Evolutionary conservation across 1,139 yeast species (phyloP).

Genomic region (Yamadazyma oceani): DNA sequence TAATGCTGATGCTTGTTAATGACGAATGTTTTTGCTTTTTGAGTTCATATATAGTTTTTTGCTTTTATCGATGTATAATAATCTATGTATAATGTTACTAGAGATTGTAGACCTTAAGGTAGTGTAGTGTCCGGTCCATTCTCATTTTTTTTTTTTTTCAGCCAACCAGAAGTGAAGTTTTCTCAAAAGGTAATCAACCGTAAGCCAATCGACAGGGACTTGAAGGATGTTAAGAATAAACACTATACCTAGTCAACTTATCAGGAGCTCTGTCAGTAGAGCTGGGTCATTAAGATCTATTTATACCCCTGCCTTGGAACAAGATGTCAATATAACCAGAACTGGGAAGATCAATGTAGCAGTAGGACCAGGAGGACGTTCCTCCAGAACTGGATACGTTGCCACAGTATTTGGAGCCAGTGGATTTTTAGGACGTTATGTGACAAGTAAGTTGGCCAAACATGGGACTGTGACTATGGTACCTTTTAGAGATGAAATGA

Average conservation of each 20-base stretch:
- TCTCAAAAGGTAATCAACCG: conserved; percentile 15
- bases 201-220: conserved; percentile 1
- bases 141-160: conserved; percentile 8
- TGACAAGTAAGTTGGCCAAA: conserved; percentile 71
- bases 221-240: conserved; percentile 30
- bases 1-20: too few species aligned
- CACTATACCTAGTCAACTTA: conserved; percentile 19
- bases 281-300: conserved; percentile 25
- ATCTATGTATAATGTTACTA: too few species aligned
- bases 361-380: conserved; percentile 78
- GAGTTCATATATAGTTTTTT: not conserved
- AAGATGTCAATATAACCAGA: conserved; percentile 73
- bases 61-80: too few species aligned
- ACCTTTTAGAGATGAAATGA: conserved; percentile 80
- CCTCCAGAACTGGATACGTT: conserved; percentile 88
- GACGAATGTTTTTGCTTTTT: not conserved
- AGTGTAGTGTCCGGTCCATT: not conserved
- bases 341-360: conserved; percentile 72
- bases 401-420: conserved; percentile 87
- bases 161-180: conserved; percentile 23
- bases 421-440: conserved; percentile 76
- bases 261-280: conserved; percentile 5
- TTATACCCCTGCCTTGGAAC: conserved; percentile 44
- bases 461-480: conserved; percentile 79
- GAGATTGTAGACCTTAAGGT: too few species aligned